Base-by-base conservation (phyloP, 1,139 yeast species). In the Kodamaea arcana region DNA sequence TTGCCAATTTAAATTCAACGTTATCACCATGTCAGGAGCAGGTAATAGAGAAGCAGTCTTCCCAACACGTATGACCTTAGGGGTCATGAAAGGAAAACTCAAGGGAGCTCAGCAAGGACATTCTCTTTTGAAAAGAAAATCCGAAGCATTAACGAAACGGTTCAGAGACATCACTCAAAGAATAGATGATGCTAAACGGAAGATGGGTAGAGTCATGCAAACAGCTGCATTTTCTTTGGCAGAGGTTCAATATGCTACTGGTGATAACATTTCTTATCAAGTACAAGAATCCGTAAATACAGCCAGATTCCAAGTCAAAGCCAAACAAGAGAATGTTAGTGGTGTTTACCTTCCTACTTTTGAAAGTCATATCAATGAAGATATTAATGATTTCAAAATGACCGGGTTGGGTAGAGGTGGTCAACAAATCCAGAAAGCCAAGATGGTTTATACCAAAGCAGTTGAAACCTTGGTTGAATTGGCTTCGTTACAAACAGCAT, bases 321-420 rank as follows among this genome's bases (percentile, higher is more conserved):
- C 98, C 17, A 83, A 83, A 51, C 97, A 90, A 58, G 98, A 92
- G 58, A 92, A 92, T 60, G 97, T 92, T 30, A 82, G 94, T 41
- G 98, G 98, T 63, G 98, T 92, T 18, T 80, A 82, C 51, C 72
- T 92, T 52, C 98, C 98, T 22, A 87, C 92, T 39, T 92, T 92
- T 51, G 96, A 88, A 51, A 78, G 90, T 22, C 83, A 75, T 47
- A 78, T 87, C 43, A 85, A 87, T 53, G 87, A 85, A 43, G 78
- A 79, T 16, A 84, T 87, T 54, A 92, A 90, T 52, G 98, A 92
- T 54, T 92, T 92, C 69, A 86, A 86, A 58, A 72, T 92, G 78
- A 92, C 97, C 8, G 98, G 98, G 45, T 72, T 92, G 50, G 98
- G 98, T 34, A 78, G 97, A 57, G 98, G 98, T 62, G 97, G 98